Conservation (phyloP, 371 early-diverging fungal genomes). For the Caulochytrium protostelioides region DNA sequence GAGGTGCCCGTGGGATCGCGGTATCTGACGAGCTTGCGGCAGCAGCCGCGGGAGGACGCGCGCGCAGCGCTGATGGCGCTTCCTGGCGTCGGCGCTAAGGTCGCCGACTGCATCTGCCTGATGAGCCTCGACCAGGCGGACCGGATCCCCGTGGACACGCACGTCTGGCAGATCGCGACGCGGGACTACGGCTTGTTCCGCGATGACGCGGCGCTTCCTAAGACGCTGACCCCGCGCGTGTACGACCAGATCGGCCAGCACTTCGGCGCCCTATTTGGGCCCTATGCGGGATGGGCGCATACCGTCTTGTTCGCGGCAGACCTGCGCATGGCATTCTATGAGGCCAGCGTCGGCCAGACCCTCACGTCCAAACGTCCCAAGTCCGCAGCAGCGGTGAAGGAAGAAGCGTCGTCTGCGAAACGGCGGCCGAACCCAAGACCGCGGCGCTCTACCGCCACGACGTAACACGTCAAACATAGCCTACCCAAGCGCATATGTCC, state of each 20-base stretch:
- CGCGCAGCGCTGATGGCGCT: slow-evolving; percentile 37
- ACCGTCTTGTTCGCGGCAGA: slow-evolving; percentile 8
- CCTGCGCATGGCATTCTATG: neutral
- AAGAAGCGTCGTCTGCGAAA: no score
- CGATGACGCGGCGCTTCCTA: slow-evolving; percentile 7
- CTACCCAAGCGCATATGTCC: no score
- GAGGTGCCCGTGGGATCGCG: no score
- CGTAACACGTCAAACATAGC: no score
- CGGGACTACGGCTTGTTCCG: slow-evolving; percentile 43
- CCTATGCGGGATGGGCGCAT: slow-evolving; percentile 64
- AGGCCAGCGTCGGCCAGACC: no score
- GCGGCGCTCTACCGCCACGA: no score
- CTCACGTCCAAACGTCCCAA: no score
- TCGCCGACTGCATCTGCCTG: slow-evolving; percentile 82
- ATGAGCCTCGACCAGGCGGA: slow-evolving; percentile 20
- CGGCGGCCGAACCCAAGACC: no score
- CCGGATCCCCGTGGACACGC: slow-evolving; percentile 90
- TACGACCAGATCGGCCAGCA: slow-evolving; percentile 51
- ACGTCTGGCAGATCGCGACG: slow-evolving; percentile 49
- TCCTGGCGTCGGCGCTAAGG: slow-evolving; percentile 75
- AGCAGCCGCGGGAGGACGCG: slow-evolving; percentile 30
- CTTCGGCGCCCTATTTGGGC: slow-evolving; percentile 57
- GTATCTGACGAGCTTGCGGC: slow-evolving; percentile 33
- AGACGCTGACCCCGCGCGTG: slow-evolving; percentile 37
- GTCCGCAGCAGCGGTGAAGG: no score